phyloP scores from a whole-genome alignment of 1,284 basidiomycete species.

The Moniliella sp. region DNA sequence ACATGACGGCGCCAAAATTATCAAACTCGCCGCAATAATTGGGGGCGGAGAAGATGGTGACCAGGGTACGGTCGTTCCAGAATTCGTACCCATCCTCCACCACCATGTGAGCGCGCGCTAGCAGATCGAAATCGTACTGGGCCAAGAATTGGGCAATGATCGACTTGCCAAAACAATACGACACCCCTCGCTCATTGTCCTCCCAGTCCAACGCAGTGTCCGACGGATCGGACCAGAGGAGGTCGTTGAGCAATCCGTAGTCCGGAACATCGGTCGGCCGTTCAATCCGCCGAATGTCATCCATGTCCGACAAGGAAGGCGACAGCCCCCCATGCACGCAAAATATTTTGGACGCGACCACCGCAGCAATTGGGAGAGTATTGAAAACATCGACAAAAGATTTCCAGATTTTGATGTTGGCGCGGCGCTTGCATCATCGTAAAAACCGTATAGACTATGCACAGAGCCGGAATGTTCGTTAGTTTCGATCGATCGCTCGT shows the following conservation, averaged over 20 bases:
- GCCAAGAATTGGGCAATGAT: constrained; percentile 88
- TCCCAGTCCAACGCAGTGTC: constrained; percentile 97
- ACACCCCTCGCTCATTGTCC: constrained; percentile 95
- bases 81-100: constrained; percentile 95
- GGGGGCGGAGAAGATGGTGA: constrained; percentile 2
- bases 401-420: constrained; percentile 99
- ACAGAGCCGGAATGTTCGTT: background rate
- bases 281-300: constrained; percentile 93
- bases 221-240: constrained; percentile 93
- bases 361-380: constrained; percentile 87
- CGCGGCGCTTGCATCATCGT: constrained; percentile 96
- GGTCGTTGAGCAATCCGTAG: constrained; percentile 85
- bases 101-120: constrained; percentile 98
- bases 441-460: constrained; percentile 60
- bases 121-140: constrained; percentile 76
- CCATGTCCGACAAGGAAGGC: constrained; percentile 91
- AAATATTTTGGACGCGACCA: constrained; percentile 98
- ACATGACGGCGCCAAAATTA: constrained; percentile 62
- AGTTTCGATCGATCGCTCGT: no score
- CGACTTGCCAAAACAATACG: constrained; percentile 93
- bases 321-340: constrained; percentile 96
- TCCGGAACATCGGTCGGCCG: constrained; percentile 98
- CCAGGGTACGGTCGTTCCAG: constrained; percentile 55
- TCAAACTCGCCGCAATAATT: constrained; percentile 51
- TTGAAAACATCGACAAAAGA: constrained; percentile 99